A percentile compares a stretch with the other conserved stretches of the same genome.
Evolutionary conservation across 148 eudicot genomes (phyloP).

Genomic region (Vaccinium corymbosum): DNA sequence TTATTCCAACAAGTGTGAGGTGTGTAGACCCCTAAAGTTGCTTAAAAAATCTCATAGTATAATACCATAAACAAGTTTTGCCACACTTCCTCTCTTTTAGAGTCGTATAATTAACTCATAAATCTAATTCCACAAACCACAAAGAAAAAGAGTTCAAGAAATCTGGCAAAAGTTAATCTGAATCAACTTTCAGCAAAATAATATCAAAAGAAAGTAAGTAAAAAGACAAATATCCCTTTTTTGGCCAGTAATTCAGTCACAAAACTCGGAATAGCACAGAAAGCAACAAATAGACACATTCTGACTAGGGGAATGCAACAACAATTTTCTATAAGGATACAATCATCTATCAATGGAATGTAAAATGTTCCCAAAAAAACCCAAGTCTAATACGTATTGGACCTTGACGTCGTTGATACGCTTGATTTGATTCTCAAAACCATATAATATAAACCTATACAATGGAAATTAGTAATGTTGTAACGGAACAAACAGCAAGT

Average conservation of each 20-base stretch:
- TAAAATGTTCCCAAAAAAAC: neutral
- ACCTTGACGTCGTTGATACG: neutral
- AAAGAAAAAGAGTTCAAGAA: slow-evolving; percentile 2
- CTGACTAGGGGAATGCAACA: neutral
- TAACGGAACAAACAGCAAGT: slow-evolving; percentile 28
- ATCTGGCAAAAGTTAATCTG: neutral
- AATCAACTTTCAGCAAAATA: neutral
- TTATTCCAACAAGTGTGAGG: slow-evolving; percentile 10
- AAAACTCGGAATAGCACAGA: neutral
- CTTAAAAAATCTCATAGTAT: neutral
- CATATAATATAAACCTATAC: slow-evolving; percentile 24
- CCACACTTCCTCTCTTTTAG: neutral
- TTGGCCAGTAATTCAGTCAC: neutral
- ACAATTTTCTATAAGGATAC: neutral
- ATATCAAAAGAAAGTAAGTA: neutral
- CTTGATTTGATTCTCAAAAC: slow-evolving; percentile 1
- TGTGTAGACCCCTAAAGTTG: slow-evolving; percentile 3
- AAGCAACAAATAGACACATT: neutral
- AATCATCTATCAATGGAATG: neutral
- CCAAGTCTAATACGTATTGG: too few relatives aligned
- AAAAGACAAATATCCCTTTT: neutral
- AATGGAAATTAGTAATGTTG: slow-evolving; percentile 8
- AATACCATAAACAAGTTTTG: neutral
- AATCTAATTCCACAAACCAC: neutral
- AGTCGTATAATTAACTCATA: neutral